Base-by-base conservation (phyloP, 345 rosid species). In the Balakata baccata region DNA sequence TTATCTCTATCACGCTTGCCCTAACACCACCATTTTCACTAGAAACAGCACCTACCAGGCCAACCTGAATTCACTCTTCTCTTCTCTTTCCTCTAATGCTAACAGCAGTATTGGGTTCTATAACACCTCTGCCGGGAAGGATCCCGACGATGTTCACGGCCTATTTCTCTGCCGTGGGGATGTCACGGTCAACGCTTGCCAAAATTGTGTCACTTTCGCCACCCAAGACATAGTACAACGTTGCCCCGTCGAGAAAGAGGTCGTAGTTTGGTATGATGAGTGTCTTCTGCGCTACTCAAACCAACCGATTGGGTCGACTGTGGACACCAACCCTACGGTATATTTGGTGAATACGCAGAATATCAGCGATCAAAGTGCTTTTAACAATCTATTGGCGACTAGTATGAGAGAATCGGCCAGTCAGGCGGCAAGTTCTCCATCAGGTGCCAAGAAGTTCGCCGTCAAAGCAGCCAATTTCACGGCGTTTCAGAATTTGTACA, bases 81-180 rank as follows among this genome's bases (percentile, higher is more conserved):
- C 79, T 25, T 59, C 82, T 29, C 68, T 85, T 7, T 61, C 85
- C 61, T 70, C 82, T 64, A 73, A 64, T 22, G 53, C 74, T 13
- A 7, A 77, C 54, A 14, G 11, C 50, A 6, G 3, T 14, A 46
- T 6, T 3, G 73, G 79, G 4, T 84, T 77, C 79, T 54, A 71
- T 70, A 72, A 25, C 61, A 29, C 75, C 51, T 68, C 81, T 11
- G 53, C 66, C 0, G 84, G 85, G 13, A 64, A 29, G 2, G 34
- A 29, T 29, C 34, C 34, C 34, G 34, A 78, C 37, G 45, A 49
- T 7, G 69, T 47, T 68, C 53, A 78, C 46, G 74, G 83, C 46
- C 81, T 81, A 49, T 85, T 71, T 74, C 82, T 85, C 18, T 83
- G 88, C 72, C 76, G 82, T 0, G 86, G 84, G 0, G 85, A 85